phyloP scores from a whole-genome alignment of 768 basidiomycete species.

The Lactarius tabidus region DNA sequence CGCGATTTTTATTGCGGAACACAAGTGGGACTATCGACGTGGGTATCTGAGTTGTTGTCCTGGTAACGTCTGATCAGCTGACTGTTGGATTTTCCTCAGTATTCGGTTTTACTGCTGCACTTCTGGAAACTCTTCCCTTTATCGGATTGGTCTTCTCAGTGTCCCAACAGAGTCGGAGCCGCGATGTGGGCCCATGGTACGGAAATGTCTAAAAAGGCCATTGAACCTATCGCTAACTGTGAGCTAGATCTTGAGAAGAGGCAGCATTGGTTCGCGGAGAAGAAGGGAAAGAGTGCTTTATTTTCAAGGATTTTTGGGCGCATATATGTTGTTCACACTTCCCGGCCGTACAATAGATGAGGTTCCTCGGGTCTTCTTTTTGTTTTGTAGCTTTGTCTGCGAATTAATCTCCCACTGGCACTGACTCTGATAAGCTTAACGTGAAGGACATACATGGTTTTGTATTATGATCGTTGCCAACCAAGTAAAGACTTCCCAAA shows the following conservation, averaged over 20 bases:
- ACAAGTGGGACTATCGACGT: conserved; percentile 87
- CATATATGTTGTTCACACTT: neutral
- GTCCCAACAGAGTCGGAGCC: conserved; percentile 84
- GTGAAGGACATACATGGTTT: neutral
- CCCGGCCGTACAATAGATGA: too few relatives aligned
- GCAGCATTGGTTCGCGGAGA: conserved; percentile 44
- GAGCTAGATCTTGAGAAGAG: conserved; percentile 57
- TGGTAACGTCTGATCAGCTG: neutral
- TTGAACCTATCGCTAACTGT: neutral
- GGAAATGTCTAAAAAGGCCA: neutral
- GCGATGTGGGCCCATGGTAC: conserved; percentile 92
- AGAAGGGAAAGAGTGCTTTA: conserved; percentile 12
- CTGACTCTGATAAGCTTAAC: neutral
- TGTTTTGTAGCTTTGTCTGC: neutral
- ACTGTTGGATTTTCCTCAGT: conserved; percentile 36
- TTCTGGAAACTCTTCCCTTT: conserved; percentile 79
- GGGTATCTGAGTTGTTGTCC: conserved; percentile 23
- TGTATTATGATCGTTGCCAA: neutral
- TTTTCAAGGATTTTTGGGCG: neutral
- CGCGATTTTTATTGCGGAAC: conserved; percentile 79
- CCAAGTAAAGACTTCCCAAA: neutral
- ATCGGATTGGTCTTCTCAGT: conserved; percentile 78
- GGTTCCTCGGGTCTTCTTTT: neutral
- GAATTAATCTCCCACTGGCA: too few relatives aligned
- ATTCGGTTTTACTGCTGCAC: conserved; percentile 81